phyloP scores from a whole-genome alignment of 306 rosid species.

The barrel medic (Medicago truncatula) region DNA sequence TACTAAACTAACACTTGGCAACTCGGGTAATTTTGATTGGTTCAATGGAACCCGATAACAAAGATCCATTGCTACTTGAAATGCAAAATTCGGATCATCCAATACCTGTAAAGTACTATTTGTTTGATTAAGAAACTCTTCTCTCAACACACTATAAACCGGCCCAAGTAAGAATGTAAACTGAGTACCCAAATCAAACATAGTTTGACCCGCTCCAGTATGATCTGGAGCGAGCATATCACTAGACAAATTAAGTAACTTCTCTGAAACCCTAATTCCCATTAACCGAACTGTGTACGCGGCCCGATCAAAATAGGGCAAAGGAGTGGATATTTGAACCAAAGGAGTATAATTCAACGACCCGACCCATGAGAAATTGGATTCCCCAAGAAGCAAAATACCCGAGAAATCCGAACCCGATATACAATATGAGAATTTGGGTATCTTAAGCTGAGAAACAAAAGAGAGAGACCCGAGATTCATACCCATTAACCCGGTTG shows the following conservation, averaged over 20 bases:
- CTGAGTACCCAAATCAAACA: constrained; percentile 90
- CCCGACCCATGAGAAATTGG: constrained; percentile 64
- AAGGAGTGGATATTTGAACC: constrained; percentile 63
- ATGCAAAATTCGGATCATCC: constrained; percentile 68
- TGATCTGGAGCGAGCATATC: constrained; percentile 66
- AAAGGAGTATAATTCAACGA: constrained; percentile 72
- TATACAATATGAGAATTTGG: constrained; percentile 89
- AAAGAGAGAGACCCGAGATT: constrained; percentile 82
- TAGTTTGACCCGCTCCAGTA: constrained; percentile 90
- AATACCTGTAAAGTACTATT: constrained; percentile 39
- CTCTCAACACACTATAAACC: constrained; percentile 56
- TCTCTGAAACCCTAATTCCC: constrained; percentile 65
- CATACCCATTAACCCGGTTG: constrained; percentile 87
- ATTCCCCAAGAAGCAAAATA: constrained; percentile 63
- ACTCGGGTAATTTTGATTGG: constrained; percentile 42
- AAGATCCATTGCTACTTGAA: constrained; percentile 80
- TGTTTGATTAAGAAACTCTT: constrained; percentile 66
- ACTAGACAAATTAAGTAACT: constrained; percentile 51
- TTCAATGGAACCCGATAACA: constrained; percentile 62
- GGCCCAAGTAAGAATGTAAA: constrained; percentile 82
- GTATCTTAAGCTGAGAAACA: constrained; percentile 65
- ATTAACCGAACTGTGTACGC: constrained; percentile 68
- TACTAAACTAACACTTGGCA: constrained; percentile 68
- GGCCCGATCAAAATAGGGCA: constrained; percentile 78
- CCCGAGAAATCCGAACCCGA: constrained; percentile 77